Conservation (phyloP, 768 basidiomycete genomes). For the Zangia roseola region DNA sequence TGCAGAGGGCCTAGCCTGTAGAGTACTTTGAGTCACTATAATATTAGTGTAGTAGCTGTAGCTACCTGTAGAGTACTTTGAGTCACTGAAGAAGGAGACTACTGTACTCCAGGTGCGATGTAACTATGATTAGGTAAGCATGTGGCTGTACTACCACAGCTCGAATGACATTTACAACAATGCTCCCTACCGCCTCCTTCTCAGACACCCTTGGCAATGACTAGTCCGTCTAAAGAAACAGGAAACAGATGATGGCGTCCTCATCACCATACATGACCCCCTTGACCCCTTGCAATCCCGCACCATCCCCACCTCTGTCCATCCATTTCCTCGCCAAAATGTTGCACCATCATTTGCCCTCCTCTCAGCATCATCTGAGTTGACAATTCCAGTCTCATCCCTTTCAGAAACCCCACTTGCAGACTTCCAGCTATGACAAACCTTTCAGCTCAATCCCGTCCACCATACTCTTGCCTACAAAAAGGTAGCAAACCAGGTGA, state of each 20-base stretch:
- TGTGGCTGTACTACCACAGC: too few species aligned
- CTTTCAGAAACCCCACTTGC: neutral
- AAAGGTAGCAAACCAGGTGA: conserved; percentile 29
- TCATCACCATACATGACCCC: conserved; percentile 2
- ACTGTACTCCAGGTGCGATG: too few species aligned
- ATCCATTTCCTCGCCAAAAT: neutral
- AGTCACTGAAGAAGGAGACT: too few species aligned
- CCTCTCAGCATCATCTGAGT: too few species aligned
- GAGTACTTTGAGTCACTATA: too few species aligned
- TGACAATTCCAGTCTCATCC: neutral
- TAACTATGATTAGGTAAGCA: too few species aligned
- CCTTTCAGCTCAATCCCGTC: neutral
- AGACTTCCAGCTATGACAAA: neutral
- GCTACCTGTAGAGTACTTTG: too few species aligned
- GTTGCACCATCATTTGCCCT: too few species aligned
- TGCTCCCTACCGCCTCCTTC: conserved; percentile 18
- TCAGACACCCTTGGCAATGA: conserved; percentile 22
- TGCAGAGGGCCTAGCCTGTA: too few species aligned
- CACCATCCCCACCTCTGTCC: neutral
- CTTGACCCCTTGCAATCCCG: neutral
- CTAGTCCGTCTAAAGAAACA: conserved; percentile 12
- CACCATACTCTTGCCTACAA: conserved; percentile 27
- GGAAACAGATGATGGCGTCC: neutral
- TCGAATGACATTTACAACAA: too few species aligned
- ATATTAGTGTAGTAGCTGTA: too few species aligned